Evolutionary conservation across 2,329 filamentous ascomycete species (phyloP), one percentile per base, ranked within the genome.

Genomic region (Talaromyces funiculosus): DNA sequence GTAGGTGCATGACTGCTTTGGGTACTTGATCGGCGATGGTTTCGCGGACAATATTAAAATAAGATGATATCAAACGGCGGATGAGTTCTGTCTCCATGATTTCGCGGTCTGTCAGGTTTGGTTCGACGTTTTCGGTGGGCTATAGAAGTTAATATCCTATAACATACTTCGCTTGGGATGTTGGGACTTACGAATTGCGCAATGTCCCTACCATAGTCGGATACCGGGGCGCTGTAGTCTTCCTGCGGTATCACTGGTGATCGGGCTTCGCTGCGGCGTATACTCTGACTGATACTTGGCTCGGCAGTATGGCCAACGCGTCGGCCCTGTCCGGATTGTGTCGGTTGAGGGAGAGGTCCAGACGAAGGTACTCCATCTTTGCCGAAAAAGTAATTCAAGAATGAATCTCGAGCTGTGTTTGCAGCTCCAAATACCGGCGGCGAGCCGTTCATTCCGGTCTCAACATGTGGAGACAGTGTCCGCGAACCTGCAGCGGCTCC

Each of bases 11-110:
- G 67, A 99, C 89, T 4, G 94, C 94, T 79, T 99, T 99, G 66
- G 94, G 94, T 10, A 99, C 94, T 78, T 97, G 93, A 73, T 99
- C 94, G 47, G 93, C 93, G 69, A 97, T 96, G n/a, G 91, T 93
- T 77, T 99, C 94, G 64, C 94, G 90, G 51, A 99, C 94, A 70
- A 99, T 99, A 75, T 96, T 96, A 82, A 99, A 99, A 81, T 99
- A 99, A 1, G 92, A 97, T 33, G 90, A 96, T 74, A 99, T 99
- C 60, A 99, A 85, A 51, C 92, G 90, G 51, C 93, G 89, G 73
- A 99, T 99, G 42, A 99, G 86, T 77, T 99, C 94, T 9, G 94
- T 97, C 78, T 99, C 94, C 80, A 99, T 90, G 47, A 92, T 90
- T 78, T 99, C 94, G 57, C 94, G 90, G 67, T 99, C 94, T 0